Conservation (phyloP, 208 protist genomes). For the Wallacemonas collosoma region DNA sequence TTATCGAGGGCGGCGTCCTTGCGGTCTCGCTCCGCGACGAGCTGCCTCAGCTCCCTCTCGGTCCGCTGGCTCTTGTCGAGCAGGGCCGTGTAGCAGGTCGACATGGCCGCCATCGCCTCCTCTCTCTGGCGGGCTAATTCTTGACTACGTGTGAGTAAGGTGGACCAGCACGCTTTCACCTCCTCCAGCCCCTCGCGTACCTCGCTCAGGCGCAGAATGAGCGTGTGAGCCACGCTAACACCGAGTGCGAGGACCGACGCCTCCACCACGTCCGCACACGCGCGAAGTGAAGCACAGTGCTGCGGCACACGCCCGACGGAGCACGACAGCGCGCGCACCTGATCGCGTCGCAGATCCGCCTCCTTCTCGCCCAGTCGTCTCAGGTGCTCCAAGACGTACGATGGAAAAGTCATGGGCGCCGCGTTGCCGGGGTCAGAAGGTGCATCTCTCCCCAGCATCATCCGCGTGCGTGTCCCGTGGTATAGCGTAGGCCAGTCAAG, state of each 20-base stretch:
- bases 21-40: conserved; percentile 53
- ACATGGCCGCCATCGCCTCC: conserved; percentile 48
- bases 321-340: conserved; percentile 35
- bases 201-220: conserved; percentile 49
- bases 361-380: conserved; percentile 31
- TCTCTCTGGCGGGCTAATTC: conserved; percentile 51
- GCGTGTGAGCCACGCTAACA: conserved; percentile 51
- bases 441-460: background rate
- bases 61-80: conserved; percentile 46
- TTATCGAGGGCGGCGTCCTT: conserved; percentile 61
- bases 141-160: conserved; percentile 24
- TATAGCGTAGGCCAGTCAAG: too few species aligned
- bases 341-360: conserved; percentile 30
- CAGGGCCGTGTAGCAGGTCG: conserved; percentile 45
- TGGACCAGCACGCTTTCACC: conserved; percentile 37
- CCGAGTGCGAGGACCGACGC: conserved; percentile 73
- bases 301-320: conserved; percentile 46
- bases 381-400: conserved; percentile 51
- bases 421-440: background rate
- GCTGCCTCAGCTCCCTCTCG: conserved; percentile 56
- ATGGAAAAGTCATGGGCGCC: conserved; percentile 33
- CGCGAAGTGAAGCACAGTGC: conserved; percentile 39
- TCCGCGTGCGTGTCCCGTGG: too few species aligned
- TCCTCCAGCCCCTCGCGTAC: conserved; percentile 48
- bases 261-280: conserved; percentile 68